phyloP scores from a whole-genome alignment of 345 rosid species.

The Trapa incisa region DNA sequence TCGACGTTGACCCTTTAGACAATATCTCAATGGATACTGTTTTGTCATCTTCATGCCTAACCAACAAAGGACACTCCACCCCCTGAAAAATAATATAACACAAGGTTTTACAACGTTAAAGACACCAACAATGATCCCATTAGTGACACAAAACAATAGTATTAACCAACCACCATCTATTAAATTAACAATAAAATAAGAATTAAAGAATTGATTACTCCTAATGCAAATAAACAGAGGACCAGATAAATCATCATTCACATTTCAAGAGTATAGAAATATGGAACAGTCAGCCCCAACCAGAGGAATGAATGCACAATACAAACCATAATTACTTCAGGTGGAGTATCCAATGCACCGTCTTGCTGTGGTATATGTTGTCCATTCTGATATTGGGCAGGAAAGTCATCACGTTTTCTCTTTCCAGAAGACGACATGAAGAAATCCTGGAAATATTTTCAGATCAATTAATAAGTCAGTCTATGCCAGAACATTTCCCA shows the following conservation, averaged over 20 bases:
- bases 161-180: not conserved
- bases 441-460: conserved; percentile 58
- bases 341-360: conserved; percentile 63
- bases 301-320: not conserved
- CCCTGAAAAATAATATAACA: conserved; percentile 1
- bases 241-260: not conserved
- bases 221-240: not conserved
- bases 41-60: not conserved
- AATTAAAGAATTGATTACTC: not conserved
- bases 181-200: not conserved
- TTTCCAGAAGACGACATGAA: conserved; percentile 68
- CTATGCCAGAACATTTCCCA: not conserved
- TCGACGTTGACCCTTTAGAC: conserved; percentile 17
- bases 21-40: not conserved
- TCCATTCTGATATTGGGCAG: conserved; percentile 61
- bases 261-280: not conserved
- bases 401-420: conserved; percentile 83
- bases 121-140: not conserved
- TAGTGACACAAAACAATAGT: not conserved
- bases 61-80: not conserved
- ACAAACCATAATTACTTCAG: conserved; percentile 28
- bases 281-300: not conserved
- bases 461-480: conserved; percentile 4
- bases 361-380: conserved; percentile 92
- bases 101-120: not conserved